Percentiles rank a stretch among this genome's conserved stretches.
Conservation (phyloP, 2,329 filamentous ascomycete genomes). For the Stagonosporopsis cucurbitacearum region DNA sequence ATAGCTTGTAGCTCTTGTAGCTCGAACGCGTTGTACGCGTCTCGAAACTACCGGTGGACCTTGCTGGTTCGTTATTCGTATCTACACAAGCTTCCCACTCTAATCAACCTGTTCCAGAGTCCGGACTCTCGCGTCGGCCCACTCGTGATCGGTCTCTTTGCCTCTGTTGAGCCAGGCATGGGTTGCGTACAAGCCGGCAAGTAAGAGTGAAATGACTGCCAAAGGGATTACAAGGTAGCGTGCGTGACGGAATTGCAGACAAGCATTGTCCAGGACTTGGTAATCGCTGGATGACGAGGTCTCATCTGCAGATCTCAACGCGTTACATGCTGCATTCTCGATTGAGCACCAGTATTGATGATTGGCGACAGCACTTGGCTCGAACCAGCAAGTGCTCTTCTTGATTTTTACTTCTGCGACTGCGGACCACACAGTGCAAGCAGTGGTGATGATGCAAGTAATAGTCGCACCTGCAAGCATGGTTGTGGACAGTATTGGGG, state of each 20-base stretch:
- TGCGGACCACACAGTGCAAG: neutral
- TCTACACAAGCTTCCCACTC: neutral
- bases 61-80: no score
- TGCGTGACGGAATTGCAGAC: slow-evolving; percentile 1
- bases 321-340: slow-evolving; percentile 4
- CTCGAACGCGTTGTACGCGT: no score
- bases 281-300: neutral
- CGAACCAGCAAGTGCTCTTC: neutral
- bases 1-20: no score
- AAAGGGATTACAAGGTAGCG: neutral
- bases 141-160: neutral
- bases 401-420: neutral
- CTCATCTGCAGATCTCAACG: neutral
- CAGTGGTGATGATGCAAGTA: neutral
- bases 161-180: neutral
- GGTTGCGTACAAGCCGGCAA: neutral
- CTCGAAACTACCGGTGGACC: no score
- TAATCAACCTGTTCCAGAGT: neutral
- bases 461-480: neutral
- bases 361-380: neutral
- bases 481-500: neutral
- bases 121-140: neutral
- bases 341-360: slow-evolving; percentile 3
- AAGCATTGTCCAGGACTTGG: neutral
- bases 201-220: neutral